phyloP scores from a whole-genome alignment of 2,329 filamentous ascomycete species.

The Coniella vitis region DNA sequence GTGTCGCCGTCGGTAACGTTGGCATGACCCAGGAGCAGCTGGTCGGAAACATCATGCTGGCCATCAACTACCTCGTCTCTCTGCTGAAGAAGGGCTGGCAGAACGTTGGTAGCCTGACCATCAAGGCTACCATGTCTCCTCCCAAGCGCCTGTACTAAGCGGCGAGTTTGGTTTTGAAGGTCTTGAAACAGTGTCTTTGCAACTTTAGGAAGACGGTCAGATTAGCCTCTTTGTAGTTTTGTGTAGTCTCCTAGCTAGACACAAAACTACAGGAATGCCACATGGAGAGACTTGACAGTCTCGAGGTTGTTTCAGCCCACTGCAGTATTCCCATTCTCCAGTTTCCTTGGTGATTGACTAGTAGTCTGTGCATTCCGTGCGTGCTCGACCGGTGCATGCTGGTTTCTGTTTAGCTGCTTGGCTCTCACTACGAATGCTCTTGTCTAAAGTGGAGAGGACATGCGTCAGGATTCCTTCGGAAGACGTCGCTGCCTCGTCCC shows the following conservation, averaged over 20 bases:
- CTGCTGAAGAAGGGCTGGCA: constrained; percentile 99
- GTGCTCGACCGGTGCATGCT: too few relatives aligned
- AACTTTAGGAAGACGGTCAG: constrained; percentile 9
- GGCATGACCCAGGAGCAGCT: constrained; percentile 95
- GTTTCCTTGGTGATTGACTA: neutral
- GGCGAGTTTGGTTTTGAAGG: neutral
- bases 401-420: too few relatives aligned
- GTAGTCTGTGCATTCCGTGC: too few relatives aligned
- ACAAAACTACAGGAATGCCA: neutral
- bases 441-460: too few relatives aligned
- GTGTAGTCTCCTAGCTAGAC: constrained; percentile 1
- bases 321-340: neutral
- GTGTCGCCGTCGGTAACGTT: constrained; percentile 98
- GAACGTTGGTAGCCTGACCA: constrained; percentile 98
- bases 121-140: constrained; percentile 99
- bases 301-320: neutral
- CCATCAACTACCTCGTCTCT: constrained; percentile 99
- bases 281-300: constrained; percentile 1
- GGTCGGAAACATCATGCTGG: constrained; percentile 97
- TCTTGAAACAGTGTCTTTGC: constrained; percentile 3
- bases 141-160: constrained; percentile 93
- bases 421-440: too few relatives aligned
- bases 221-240: neutral
- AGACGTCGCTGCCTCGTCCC: too few relatives aligned
- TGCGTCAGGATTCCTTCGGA: too few relatives aligned